Percentiles rank a stretch among this genome's conserved stretches.
phyloP scores from a whole-genome alignment of 2,329 filamentous ascomycete species.

The Aspergillus hiratsukae region DNA sequence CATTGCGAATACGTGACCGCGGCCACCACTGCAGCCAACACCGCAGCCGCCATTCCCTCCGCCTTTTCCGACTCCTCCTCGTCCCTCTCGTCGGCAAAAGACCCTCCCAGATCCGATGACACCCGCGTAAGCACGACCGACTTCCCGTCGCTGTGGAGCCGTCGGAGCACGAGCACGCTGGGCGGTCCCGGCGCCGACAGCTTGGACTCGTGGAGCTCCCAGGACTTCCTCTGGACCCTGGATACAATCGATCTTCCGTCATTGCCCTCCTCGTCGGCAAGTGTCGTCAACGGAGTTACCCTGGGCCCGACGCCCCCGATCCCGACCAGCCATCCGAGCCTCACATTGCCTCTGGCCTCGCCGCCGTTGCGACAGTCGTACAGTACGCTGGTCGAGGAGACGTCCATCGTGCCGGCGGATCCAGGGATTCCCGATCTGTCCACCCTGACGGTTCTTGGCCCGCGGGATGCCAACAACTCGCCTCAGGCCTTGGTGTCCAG shows the following conservation, averaged over 20 bases:
- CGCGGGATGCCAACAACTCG: not conserved
- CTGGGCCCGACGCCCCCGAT: not conserved
- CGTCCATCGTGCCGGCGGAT: not conserved
- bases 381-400: not conserved
- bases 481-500: not conserved
- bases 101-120: not conserved
- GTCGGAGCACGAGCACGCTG: not conserved
- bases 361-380: not conserved
- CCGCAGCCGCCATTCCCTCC: not conserved
- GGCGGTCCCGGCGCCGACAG: not conserved
- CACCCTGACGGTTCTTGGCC: not conserved
- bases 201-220: not conserved
- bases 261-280: not conserved
- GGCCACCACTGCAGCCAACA: too few relatives aligned
- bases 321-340: not conserved
- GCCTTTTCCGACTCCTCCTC: not conserved
- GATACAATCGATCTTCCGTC: not conserved
- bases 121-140: not conserved
- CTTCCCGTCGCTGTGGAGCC: slow-evolving; percentile 1
- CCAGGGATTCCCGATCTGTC: not conserved
- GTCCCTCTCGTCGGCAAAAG: not conserved
- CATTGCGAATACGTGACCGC: slow-evolving; percentile 7
- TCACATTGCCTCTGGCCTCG: not conserved
- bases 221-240: not conserved
- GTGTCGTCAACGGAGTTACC: not conserved